Evolutionary conservation across 75 land plant genomes (phyloP).

Genomic region (Sequoiadendron giganteum): DNA sequence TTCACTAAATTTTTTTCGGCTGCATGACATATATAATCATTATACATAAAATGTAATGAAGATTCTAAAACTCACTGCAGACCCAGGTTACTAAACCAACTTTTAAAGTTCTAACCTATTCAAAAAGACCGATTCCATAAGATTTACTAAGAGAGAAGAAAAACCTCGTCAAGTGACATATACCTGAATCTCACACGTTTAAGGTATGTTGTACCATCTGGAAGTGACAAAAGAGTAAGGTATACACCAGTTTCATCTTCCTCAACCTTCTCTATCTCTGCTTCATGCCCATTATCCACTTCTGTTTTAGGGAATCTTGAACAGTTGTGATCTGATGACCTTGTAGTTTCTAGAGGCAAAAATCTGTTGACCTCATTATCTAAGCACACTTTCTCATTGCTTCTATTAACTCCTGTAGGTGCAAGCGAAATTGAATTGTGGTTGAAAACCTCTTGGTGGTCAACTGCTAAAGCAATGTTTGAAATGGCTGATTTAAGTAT

Average conservation of each 20-base stretch:
- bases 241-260: conserved; percentile 82
- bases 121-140: neutral
- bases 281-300: conserved; percentile 16
- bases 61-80: neutral
- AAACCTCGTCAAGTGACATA: neutral
- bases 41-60: neutral
- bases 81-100: neutral
- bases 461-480: conserved; percentile 7
- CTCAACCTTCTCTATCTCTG: conserved; percentile 53
- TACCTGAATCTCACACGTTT: conserved; percentile 83
- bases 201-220: conserved; percentile 59
- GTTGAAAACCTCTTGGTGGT: neutral
- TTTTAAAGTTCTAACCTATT: neutral
- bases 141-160: neutral
- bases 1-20: conserved; percentile 75
- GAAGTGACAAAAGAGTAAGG: conserved; percentile 50
- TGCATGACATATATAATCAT: conserved; percentile 25
- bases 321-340: neutral
- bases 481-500: conserved; percentile 21
- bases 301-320: neutral
- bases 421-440: neutral
- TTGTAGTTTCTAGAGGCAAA: conserved; percentile 1
- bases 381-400: conserved; percentile 2
- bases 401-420: conserved; percentile 11
- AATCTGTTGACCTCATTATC: conserved; percentile 18